Base-by-base conservation (phyloP, 148 eudicot species). In the Camellia lanceoleosa region DNA sequence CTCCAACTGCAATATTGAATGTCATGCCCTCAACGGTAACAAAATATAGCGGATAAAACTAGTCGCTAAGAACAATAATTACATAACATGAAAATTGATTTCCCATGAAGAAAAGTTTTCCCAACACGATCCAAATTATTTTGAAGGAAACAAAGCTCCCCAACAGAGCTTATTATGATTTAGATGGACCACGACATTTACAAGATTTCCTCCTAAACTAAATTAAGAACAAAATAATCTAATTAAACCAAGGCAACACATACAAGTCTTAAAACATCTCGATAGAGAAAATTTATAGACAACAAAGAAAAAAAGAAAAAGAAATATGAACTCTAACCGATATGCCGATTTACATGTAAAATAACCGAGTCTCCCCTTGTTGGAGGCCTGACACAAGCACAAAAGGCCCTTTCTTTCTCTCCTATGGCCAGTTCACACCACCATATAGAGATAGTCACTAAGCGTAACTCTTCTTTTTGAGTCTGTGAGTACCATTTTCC, bases 381-480 rank as follows among this genome's bases (percentile, higher is more conserved):
- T 42, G 87, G 79, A 74, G 95, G 97, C 81, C 87, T 88, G 72
- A 93, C 91, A 68, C 98, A 93, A 51, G 88, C 97, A 79, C 99
- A 96, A 60, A 93, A 92, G 18, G 75, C 14, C 82, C 71, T 74
- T 78, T 91, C 90, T 89, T 91, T n/a, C n/a, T 80, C 87, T 89
- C 88, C 91, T 87, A 46, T 87, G 80, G 51, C 87, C 82, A 41
- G 86, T 87, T 78, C 13, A 83, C 47, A 62, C 87, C 88, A 23
- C 30, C 30, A 0, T 92, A 38, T 95, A 92, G 61, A 96, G 89
- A 85, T 89, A 96, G 76, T 96, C 99, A 15, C 88, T 83, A 51
- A 96, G 79, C 15, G 90, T 86, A 66, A 91, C 84, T 65, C 90
- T 85, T 20, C 88, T 84, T 73, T 79, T 93, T 7, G 87, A 60